These are phyloP conservation scores for Strobilomyces echinocephalus DNA, from an alignment of 768 basidiomycete genomes.

Conservation along the genomic window DNA sequence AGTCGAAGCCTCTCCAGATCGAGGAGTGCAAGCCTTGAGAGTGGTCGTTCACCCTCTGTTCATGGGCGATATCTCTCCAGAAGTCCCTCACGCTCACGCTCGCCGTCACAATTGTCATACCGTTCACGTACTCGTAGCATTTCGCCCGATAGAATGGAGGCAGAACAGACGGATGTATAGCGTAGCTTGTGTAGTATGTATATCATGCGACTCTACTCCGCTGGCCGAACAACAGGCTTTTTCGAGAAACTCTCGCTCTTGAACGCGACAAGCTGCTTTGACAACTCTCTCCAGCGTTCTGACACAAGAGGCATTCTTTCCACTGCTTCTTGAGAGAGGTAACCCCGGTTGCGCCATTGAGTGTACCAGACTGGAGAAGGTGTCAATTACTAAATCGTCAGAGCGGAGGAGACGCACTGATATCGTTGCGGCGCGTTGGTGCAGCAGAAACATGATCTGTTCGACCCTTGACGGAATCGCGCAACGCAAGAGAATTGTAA, in stretches of 20 bases:
- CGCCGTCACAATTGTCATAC: conserved; percentile 38
- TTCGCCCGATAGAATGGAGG: conserved; percentile 53
- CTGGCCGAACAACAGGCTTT: conserved; percentile 18
- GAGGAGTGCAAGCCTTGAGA: conserved; percentile 21
- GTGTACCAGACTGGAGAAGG: conserved; percentile 68
- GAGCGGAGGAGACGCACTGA: conserved; percentile 47
- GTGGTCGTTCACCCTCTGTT: conserved; percentile 37
- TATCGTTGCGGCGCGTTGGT: conserved; percentile 82
- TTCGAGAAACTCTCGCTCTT: conserved; percentile 30
- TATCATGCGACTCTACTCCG: conserved; percentile 13
- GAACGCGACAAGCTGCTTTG: conserved; percentile 58
- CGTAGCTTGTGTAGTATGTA: conserved; percentile 14
- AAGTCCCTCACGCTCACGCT: conserved; percentile 49
- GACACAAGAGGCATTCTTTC: conserved; percentile 58
- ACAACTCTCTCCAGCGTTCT: conserved; percentile 64
- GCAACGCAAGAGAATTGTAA: conserved; percentile 82
- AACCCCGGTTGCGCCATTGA: conserved; percentile 67
- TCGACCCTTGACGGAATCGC: conserved; percentile 69
- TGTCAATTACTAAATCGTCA: conserved; percentile 1
- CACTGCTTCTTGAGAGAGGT: conserved; percentile 58
- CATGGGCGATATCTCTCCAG: conserved; percentile 60
- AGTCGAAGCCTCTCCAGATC: conserved; percentile 24
- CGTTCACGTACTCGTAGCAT: conserved; percentile 58
- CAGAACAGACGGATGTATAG: conserved; percentile 20
- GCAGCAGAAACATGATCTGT: conserved; percentile 69